Percentiles rank a stretch among this genome's conserved stretches.
These are phyloP conservation scores for Cladobotryum mycophilum DNA, from an alignment of 2,329 filamentous ascomycete genomes.

Conservation along the genomic window DNA sequence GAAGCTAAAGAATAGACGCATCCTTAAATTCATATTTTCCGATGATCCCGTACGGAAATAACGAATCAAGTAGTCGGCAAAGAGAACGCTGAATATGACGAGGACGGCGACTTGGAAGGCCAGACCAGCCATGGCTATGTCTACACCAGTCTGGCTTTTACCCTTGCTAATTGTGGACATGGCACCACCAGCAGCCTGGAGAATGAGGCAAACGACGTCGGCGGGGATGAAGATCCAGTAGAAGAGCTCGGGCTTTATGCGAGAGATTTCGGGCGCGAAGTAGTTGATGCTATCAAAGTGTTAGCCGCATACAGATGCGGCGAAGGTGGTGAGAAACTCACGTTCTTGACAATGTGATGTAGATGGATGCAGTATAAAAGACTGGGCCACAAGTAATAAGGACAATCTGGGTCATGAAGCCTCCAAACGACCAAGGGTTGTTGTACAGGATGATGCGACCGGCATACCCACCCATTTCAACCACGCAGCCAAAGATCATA, in stretches of 20 bases:
- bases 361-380: conserved; percentile 37
- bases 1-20: conserved; percentile 43
- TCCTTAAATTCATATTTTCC: conserved; percentile 15
- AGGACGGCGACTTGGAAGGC: conserved; percentile 53
- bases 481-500: conserved; percentile 48
- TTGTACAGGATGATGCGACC: conserved; percentile 50
- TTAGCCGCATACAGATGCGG: background rate
- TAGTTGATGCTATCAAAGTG: conserved; percentile 30
- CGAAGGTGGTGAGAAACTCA: conserved; percentile 14
- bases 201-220: conserved; percentile 47
- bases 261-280: conserved; percentile 33
- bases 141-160: conserved; percentile 34
- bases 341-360: conserved; percentile 49
- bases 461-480: conserved; percentile 55
- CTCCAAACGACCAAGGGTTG: conserved; percentile 50
- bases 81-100: conserved; percentile 42
- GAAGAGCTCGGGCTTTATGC: conserved; percentile 34
- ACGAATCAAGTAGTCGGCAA: conserved; percentile 42
- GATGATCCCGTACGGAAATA: conserved; percentile 24
- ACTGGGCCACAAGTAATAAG: conserved; percentile 41
- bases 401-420: conserved; percentile 60
- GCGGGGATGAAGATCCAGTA: conserved; percentile 45
- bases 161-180: conserved; percentile 40
- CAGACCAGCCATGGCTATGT: conserved; percentile 43
- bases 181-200: conserved; percentile 51